Evolutionary conservation across 768 basidiomycete genomes (phyloP), one percentile per base, ranked within the genome.

Genomic region (Leccinum disarticulatum): DNA sequence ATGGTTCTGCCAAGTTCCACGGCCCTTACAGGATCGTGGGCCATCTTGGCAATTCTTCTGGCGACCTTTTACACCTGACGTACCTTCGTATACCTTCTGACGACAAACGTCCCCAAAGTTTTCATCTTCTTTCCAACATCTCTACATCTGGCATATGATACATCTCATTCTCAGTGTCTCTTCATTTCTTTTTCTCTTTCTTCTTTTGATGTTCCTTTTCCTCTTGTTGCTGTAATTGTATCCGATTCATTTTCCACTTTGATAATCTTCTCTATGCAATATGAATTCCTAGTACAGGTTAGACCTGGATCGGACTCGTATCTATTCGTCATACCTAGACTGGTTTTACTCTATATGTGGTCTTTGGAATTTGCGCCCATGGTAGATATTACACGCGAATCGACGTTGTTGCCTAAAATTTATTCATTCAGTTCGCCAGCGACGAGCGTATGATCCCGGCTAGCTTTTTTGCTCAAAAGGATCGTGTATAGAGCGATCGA

Each of bases 301-400:
- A 13, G 8, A 52, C 51, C 17, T 35, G 30, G 25, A 47, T 61
- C 28, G 25, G 51, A 52, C 57, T 54, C 54, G 59, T 60, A 61
- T 62, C 52, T 62, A 49, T 38, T 25, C 36, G 22, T 25, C 58
- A 35, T 58, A 56, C 60, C 46, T 67, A 64, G 67, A 64, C 19
- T 50, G 57, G 6, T 64, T 56, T 60, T 56, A 51, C 17, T 55
- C 19, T 10, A 49, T 47, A 35, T 17, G 43, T 38, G 25, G 28
- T 57, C 22, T n/a, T 31, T 58, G 22, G 28, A 7, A 4, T 31
- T 31, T 3, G 35, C 19, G n/a, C 19, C 14, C 41, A 41, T 28
- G 52, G 25, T 57, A 62, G 46, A 36, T 54, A 48, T 19, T 30
- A 22, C 56, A 62, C 38, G 41, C 35, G 56, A 64, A 63, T 58